A percentile compares a stretch with the other conserved stretches of the same genome.
phyloP scores from a whole-genome alignment of 495 filamentous ascomycete species.

The Bacidia gigantensis region DNA sequence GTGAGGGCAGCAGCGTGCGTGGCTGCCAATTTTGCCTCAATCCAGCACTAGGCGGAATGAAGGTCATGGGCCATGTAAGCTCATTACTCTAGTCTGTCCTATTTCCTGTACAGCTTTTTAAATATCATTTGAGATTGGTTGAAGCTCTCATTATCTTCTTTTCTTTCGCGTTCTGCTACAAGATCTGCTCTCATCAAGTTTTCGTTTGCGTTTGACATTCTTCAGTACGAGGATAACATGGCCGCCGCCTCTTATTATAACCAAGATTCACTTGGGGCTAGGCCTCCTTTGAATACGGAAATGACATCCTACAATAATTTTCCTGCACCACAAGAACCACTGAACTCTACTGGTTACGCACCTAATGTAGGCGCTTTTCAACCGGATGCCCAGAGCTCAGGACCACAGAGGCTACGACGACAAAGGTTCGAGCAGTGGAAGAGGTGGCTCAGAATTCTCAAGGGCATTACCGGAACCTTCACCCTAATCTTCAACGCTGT shows the following conservation, averaged over 20 bases:
- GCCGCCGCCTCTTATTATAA: background rate
- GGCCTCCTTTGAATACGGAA: background rate
- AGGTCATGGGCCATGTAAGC: too few species aligned
- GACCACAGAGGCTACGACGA: background rate
- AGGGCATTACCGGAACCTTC: constrained; percentile 2
- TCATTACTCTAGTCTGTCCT: too few species aligned
- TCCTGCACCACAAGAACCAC: background rate
- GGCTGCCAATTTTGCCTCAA: too few species aligned
- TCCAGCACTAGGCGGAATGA: too few species aligned
- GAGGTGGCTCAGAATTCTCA: constrained; percentile 4
- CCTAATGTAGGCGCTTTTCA: background rate
- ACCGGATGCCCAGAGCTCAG: background rate
- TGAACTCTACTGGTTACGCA: background rate
- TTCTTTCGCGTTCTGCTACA: too few species aligned
- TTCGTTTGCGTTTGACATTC: too few species aligned
- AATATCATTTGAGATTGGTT: too few species aligned
- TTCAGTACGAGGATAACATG: background rate
- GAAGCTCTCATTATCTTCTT: too few species aligned
- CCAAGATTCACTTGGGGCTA: background rate
- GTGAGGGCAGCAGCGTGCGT: too few species aligned
- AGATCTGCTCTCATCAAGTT: too few species aligned
- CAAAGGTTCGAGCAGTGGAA: constrained; percentile 4
- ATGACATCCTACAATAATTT: background rate
- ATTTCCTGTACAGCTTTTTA: too few species aligned
- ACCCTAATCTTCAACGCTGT: constrained; percentile 4